Evolutionary conservation across 148 eudicot genomes (phyloP).

Genomic region (Arctostaphylos glauca): DNA sequence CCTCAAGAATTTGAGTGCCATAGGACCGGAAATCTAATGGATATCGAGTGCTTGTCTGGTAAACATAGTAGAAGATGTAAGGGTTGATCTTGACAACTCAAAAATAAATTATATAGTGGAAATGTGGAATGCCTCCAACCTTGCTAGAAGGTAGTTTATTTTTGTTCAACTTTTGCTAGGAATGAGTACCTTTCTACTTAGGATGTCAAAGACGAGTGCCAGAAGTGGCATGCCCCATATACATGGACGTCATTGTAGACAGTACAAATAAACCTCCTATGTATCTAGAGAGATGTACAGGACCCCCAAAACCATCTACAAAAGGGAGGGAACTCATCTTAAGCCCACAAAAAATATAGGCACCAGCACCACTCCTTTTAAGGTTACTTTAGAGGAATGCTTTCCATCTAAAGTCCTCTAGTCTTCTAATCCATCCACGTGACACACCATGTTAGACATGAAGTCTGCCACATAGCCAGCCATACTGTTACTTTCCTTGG

Average conservation of each 20-base stretch:
- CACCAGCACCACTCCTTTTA: no score
- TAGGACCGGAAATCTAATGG: neutral
- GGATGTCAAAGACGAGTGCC: neutral
- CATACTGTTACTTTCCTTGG: neutral
- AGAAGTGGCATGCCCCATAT: neutral
- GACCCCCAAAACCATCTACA: neutral
- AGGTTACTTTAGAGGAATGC: neutral
- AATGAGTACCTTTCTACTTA: neutral
- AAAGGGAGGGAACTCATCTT: neutral
- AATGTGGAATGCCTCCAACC: neutral
- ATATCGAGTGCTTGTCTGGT: neutral
- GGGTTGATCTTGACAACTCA: neutral
- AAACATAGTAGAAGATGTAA: neutral
- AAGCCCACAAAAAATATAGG: neutral
- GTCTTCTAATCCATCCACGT: neutral
- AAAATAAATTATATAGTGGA: neutral
- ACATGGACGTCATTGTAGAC: neutral
- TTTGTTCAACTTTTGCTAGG: neutral
- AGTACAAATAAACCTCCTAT: neutral
- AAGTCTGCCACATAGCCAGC: neutral
- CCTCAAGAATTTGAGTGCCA: neutral
- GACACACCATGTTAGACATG: neutral
- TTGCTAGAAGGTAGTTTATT: neutral
- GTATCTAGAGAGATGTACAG: conserved; percentile 5
- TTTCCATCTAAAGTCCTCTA: neutral